Evolutionary conservation across 2,329 filamentous ascomycete species (phyloP).

Genomic region (Trichoderma gracile): DNA sequence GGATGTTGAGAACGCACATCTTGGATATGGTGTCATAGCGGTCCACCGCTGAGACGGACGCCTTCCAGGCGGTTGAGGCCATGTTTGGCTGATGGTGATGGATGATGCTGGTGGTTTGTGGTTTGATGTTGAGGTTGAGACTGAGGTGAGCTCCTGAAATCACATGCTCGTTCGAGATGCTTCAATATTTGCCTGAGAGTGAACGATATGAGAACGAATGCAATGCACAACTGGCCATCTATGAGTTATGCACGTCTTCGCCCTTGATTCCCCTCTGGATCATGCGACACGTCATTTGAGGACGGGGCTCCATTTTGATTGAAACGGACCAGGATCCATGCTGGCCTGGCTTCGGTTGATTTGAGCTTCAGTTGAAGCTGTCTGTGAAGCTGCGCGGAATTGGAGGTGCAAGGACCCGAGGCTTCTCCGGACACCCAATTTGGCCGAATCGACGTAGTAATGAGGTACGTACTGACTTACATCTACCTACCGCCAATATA

Average conservation of each 20-base stretch:
- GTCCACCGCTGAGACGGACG: constrained; percentile 56
- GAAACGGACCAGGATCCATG: constrained; percentile 19
- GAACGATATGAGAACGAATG: not conserved
- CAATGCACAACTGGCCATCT: not conserved
- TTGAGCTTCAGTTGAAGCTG: not conserved
- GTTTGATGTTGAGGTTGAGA: no score
- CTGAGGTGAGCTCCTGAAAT: no score
- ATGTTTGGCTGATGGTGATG: constrained; percentile 1
- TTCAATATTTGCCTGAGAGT: not conserved
- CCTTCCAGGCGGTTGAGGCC: constrained; percentile 48
- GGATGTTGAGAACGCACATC: constrained; percentile 33
- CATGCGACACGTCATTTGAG: constrained; percentile 19
- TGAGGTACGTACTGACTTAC: no score
- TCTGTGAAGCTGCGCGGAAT: no score
- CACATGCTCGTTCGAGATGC: not conserved
- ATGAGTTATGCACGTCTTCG: not conserved
- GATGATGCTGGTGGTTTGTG: not conserved
- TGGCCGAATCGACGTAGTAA: no score
- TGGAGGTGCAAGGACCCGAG: not conserved
- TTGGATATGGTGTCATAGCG: constrained; percentile 64
- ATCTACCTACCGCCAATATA: no score
- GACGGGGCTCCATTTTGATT: constrained; percentile 12
- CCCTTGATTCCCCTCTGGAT: constrained; percentile 1
- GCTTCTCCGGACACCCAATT: constrained; percentile 5
- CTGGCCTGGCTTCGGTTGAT: no score